phyloP scores from a whole-genome alignment of 805 yeast species.

The Metschnikowia lochheadii region DNA sequence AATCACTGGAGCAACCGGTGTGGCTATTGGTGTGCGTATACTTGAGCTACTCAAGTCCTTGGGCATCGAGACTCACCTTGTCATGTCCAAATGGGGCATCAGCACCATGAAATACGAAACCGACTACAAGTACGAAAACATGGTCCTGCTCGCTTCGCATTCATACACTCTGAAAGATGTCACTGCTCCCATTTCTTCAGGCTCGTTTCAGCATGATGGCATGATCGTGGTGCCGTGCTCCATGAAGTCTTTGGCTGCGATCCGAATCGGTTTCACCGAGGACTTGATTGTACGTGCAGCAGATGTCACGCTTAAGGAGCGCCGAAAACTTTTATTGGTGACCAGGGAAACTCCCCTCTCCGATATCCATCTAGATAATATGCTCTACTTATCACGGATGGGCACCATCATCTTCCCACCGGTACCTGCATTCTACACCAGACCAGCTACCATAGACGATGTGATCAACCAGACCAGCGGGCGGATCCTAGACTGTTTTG shows the following conservation, averaged over 20 bases:
- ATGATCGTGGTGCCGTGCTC: slow-evolving; percentile 29
- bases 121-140: slow-evolving; percentile 17
- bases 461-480: slow-evolving; percentile 23
- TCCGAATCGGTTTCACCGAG: slow-evolving; percentile 24
- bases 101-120: slow-evolving; percentile 27
- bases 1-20: slow-evolving; percentile 27
- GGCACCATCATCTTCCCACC: slow-evolving; percentile 24
- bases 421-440: slow-evolving; percentile 25
- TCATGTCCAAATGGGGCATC: slow-evolving; percentile 26
- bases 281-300: slow-evolving; percentile 26
- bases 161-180: slow-evolving; percentile 21
- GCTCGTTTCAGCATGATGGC: slow-evolving; percentile 26
- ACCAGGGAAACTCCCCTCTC: slow-evolving; percentile 27
- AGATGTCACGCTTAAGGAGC: slow-evolving; percentile 25
- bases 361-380: slow-evolving; percentile 24
- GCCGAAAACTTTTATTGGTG: slow-evolving; percentile 19
- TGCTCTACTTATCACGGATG: slow-evolving; percentile 18
- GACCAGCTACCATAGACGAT: slow-evolving; percentile 17
- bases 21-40: slow-evolving; percentile 20
- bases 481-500: slow-evolving; percentile 22
- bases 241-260: slow-evolving; percentile 25
- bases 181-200: slow-evolving; percentile 24
- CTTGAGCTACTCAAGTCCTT: slow-evolving; percentile 16
- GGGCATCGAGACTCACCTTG: slow-evolving; percentile 21
- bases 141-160: slow-evolving; percentile 15